Base-by-base conservation (phyloP, 1,139 yeast genomes). In the Geotrichum carabidarum region DNA sequence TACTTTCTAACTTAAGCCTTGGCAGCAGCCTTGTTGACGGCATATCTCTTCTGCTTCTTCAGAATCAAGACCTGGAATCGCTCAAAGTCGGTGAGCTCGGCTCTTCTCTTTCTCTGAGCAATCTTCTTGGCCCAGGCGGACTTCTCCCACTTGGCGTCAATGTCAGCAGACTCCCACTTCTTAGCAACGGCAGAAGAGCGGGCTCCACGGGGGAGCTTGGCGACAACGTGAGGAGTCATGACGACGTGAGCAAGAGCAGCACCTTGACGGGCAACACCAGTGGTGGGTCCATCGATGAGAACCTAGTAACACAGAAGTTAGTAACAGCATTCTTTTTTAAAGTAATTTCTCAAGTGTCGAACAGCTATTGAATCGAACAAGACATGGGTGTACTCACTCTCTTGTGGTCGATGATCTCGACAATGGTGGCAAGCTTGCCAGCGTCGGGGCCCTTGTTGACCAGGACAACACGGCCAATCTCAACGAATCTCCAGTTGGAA, bases 401-500 rank as follows among this genome's bases (percentile, higher is more conserved):
- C 86, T 88, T 90, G 84, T 91, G 96, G 83, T 94, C 98, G 75
- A 94, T 88, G 80, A 94, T 89, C 83, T 94, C 99, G 73, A 90
- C 96, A 73, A 91, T 83, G 75, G 95, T 80, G 72, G 97, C 98
- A 74, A 91, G 81, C 79, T 87, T 86, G 72, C 88, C 88, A 63
- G 81, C 74, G 68, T 71, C 72, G 64, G 74, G 73, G 64, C 86
- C 85, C 80, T 83, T 80, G 83, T 83, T 78, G 76, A 93, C 76
- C 75, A 91, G 86, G 78, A 91, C 96, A 75, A 94, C 89, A 82
- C 99, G 96, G 77, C 99, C 99, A 74, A 91, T 87, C 83, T 93
- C 96, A 77, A 94, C 99, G 76, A 82, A 85, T 86, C 97, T 89
- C 98, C 97, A 91, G 91, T 87, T 88, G 78, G 95, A 82, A 77